These are phyloP conservation scores for Thymus quinquecostatus DNA, from an alignment of 257 asterid genomes.

Conservation along the genomic window DNA sequence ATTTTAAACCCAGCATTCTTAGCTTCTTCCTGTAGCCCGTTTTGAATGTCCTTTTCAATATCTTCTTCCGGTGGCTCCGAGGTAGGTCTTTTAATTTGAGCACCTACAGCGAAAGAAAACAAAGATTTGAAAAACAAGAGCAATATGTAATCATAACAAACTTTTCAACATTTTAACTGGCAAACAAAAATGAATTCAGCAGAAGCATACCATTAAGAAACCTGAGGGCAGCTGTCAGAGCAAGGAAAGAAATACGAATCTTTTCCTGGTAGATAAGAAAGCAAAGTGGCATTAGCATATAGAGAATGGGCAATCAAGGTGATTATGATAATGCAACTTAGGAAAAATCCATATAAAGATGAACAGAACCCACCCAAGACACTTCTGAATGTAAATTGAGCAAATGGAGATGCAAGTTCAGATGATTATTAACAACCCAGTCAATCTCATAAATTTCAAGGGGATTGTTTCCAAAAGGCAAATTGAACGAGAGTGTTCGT, in stretches of 20 bases:
- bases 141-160: not conserved
- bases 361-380: constrained; percentile 17
- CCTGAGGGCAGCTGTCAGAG: constrained; percentile 86
- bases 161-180: constrained; percentile 6
- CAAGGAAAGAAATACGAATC: constrained; percentile 68
- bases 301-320: constrained; percentile 3
- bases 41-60: constrained; percentile 46
- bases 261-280: constrained; percentile 59
- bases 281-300: constrained; percentile 30
- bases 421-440: not conserved
- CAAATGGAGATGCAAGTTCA: no score
- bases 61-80: constrained; percentile 39
- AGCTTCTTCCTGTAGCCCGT: constrained; percentile 79
- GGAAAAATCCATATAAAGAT: not conserved
- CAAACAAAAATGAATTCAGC: constrained; percentile 23
- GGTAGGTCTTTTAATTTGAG: constrained; percentile 33
- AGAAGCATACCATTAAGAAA: constrained; percentile 70
- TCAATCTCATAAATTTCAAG: not conserved
- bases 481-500: not conserved
- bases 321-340: constrained; percentile 7
- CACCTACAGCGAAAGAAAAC: constrained; percentile 46
- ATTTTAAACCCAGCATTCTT: constrained; percentile 63
- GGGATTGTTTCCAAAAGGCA: not conserved
- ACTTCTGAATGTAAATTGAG: no score
- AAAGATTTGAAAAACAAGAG: constrained; percentile 19